Evolutionary conservation across 2,329 filamentous ascomycete genomes (phyloP).

Genomic region (Lizonia empirigonia): DNA sequence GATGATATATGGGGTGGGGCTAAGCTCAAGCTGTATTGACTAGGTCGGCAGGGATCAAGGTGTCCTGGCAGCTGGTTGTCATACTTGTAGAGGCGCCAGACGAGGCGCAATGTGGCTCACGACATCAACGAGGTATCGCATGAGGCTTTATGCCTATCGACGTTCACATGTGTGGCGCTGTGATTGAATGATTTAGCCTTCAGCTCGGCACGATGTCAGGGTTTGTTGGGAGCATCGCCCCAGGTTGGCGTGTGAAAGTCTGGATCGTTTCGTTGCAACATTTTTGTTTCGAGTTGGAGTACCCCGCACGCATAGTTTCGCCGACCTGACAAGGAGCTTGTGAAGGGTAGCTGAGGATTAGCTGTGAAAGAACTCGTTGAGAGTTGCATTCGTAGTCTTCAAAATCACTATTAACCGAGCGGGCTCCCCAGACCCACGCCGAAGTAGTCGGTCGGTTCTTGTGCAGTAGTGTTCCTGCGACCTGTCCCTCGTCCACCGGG

Average conservation of each 20-base stretch:
- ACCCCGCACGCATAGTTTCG: neutral
- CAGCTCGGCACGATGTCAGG: neutral
- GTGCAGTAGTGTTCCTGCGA: conserved; percentile 18
- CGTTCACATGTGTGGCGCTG: neutral
- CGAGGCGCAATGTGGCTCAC: conserved; percentile 1
- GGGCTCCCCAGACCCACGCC: conserved; percentile 24
- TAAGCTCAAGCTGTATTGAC: conserved; percentile 5
- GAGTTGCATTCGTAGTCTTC: neutral
- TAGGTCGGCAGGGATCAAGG: neutral
- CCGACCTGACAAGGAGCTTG: neutral
- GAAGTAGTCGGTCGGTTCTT: conserved; percentile 29
- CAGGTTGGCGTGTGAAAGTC: neutral
- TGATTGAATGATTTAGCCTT: neutral
- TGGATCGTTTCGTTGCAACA: neutral
- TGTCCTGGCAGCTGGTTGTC: neutral
- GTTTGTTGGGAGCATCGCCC: neutral
- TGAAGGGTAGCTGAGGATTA: neutral
- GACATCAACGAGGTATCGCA: neutral
- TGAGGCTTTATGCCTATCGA: neutral
- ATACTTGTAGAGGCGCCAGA: neutral
- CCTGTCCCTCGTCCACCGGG: conserved; percentile 21
- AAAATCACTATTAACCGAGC: conserved; percentile 1
- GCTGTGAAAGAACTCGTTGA: neutral
- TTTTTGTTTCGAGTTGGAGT: neutral
- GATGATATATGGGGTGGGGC: conserved; percentile 4